These are phyloP conservation scores for Thermoascus crustaceus DNA, from an alignment of 2,329 filamentous ascomycete genomes.

Conservation along the genomic window DNA sequence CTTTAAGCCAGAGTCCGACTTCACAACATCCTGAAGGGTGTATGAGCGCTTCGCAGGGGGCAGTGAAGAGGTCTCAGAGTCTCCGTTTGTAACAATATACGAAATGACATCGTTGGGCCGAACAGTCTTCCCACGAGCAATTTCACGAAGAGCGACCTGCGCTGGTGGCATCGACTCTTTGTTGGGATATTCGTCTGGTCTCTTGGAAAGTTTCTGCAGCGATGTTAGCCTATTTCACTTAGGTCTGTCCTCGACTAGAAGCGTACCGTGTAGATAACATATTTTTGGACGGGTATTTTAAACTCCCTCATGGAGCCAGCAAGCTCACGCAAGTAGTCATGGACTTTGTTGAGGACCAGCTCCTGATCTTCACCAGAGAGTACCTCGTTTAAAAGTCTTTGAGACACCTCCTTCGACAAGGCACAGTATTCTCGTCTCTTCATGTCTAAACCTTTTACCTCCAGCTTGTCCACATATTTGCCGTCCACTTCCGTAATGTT, in stretches of 20 bases:
- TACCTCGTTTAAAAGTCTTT: conserved; percentile 83
- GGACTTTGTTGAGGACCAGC: conserved; percentile 76
- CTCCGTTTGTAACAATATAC: conserved; percentile 74
- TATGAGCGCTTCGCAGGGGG: conserved; percentile 78
- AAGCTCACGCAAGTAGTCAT: conserved; percentile 86
- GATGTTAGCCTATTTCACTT: conserved; percentile 11
- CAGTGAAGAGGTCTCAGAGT: conserved; percentile 54
- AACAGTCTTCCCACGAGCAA: conserved; percentile 76
- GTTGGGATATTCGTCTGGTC: conserved; percentile 88
- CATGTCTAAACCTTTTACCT: conserved; percentile 98
- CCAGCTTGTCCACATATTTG: conserved; percentile 87
- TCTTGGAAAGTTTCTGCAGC: conserved; percentile 77
- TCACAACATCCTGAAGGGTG: conserved; percentile 74
- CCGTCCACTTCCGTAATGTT: conserved; percentile 85
- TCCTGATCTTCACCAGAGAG: conserved; percentile 90
- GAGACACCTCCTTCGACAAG: conserved; percentile 89
- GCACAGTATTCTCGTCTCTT: conserved; percentile 93
- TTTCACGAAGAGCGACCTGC: conserved; percentile 83
- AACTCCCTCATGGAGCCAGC: conserved; percentile 77
- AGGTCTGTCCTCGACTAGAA: background rate
- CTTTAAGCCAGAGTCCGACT: conserved; percentile 63
- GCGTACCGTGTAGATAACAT: conserved; percentile 79
- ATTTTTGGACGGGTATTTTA: conserved; percentile 68
- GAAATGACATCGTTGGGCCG: conserved; percentile 94
- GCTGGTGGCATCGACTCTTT: conserved; percentile 93